Base-by-base conservation (phyloP, 495 filamentous ascomycete genomes). In the Thermothielavioides terrestris region DNA sequence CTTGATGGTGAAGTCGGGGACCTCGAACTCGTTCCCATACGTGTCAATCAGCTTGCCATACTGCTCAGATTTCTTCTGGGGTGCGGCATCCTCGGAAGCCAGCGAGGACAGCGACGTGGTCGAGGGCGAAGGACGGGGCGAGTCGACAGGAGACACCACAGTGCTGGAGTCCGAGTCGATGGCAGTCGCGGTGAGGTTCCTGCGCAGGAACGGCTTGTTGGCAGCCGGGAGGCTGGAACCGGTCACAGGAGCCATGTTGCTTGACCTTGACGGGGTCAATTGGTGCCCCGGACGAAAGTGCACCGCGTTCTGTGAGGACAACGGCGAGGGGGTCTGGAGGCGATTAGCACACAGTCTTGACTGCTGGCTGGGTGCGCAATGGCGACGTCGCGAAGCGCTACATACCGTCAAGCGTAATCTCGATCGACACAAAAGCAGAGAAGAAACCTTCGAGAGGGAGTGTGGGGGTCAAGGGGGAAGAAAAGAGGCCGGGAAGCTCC, bases 81-180 rank as follows among this genome's bases (percentile, higher is more conserved):
- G 4, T 36, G 48, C 34, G 38, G 62, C 60, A 34, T 70, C 67
- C n/a, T 73, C 60, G 12, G 88, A 92, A 38, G 79, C 81, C 70
- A 95, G 74, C 36, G 91, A 96, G 25, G 91, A 95, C 42, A 95
- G 77, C 3, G 91, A 95, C 5, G 92, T 94, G 18, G 85, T 85
- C 8, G 90, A 95, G 17, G 87, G 79, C 10, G 88, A 94, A 31
- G 79, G 80, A 28, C 77, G 74, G 44, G 89, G 88, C 45, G 81
- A 84, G 57, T 83, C 78, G 35, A 75, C 62, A 6, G 84, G 84
- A 10, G 86, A 88, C 31, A 72, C 77, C 30, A 79, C 70, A 37
- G 78, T 77, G 4, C 74, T 84, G 32, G 79, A 72, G 3, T 85
- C 67, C 26, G 69, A 68, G 49, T 73, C 71, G 31, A 49, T 37